A percentile compares a stretch with the other conserved stretches of the same genome.
phyloP scores from a whole-genome alignment of 306 rosid genomes.

The Psophocarpus tetragonolobus region DNA sequence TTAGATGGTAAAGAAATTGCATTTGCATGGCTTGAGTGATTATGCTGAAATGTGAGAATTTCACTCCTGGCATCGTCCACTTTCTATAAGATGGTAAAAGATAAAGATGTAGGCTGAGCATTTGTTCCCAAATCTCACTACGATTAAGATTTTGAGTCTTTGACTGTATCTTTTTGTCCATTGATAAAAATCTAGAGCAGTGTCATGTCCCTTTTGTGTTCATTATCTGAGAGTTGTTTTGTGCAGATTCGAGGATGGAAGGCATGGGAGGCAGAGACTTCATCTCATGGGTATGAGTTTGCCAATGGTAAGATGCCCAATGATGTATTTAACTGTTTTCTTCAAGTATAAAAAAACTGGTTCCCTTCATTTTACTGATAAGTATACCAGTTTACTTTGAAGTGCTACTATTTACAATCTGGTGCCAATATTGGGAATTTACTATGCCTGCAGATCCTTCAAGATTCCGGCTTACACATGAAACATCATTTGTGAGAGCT shows the following conservation, averaged over 20 bases:
- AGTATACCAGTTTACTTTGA: not conserved
- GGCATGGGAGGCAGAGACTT: constrained; percentile 89
- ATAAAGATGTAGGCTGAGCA: not conserved
- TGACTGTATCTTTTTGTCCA: not conserved
- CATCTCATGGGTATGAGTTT: constrained; percentile 69
- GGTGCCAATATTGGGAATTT: constrained; percentile 11
- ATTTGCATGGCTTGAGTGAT: not conserved
- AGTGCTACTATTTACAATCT: constrained; percentile 12
- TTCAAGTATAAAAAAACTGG: not conserved
- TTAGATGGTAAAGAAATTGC: not conserved
- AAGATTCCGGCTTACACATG: constrained; percentile 90
- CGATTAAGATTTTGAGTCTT: not conserved
- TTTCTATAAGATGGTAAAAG: not conserved
- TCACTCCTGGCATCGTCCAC: not conserved
- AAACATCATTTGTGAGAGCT: constrained; percentile 89
- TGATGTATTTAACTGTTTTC: constrained; percentile 3
- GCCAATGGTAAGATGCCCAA: constrained; percentile 62
- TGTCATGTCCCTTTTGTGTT: not conserved
- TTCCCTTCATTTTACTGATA: not conserved
- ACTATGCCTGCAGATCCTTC: constrained; percentile 59
- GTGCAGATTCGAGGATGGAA: constrained; percentile 94
- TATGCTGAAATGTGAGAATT: not conserved
- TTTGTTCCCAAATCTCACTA: not conserved
- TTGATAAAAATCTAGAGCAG: not conserved
- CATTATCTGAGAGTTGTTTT: constrained; percentile 8